Base-by-base conservation (phyloP, 257 asterid genomes). In the Solanum habrochaites region DNA sequence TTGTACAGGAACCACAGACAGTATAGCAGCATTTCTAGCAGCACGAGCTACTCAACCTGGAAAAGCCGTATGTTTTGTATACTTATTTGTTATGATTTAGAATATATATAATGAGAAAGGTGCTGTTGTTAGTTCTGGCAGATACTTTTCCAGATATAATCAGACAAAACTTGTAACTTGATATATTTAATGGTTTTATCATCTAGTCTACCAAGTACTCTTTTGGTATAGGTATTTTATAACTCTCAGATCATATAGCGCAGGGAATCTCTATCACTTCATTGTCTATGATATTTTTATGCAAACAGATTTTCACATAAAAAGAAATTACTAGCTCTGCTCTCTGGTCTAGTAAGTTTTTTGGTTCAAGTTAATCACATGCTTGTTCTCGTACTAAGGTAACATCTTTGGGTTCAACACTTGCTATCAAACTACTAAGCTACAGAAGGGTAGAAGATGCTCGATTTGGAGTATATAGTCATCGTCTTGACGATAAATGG, bases 1-100 rank as follows among this genome's bases (percentile, higher is more conserved):
- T 88, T 94, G 99, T 94, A 91, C 98, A 7, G 99, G 99, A 89
- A 95, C 99, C 88, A 96, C 99, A 4, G 99, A 95, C 87, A 96
- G 99, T 89, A 92, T 96, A 69, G 98, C 98, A 87, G 99, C 99
- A 85, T 94, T 96, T 89, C 94, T 96, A 86, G 98, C 99, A 23
- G 98, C 98, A 88, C 93, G 97, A 16, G 98, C 95, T 70, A 90
- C 92, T 91, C 93, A 89, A 88, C 97, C 98, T 43, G 99, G 99
- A 89, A 92, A 95, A 92, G 95, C 98, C 85, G 98, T 96, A 92
- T 93, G 95, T 78, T 77, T 67, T 64, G 56, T n/a, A 3, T 15
- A 52, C 86, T 84, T 71, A 9, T 56, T 43, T 83, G 27, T 85
- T 11, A 85, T 87, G 15, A 23, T 70, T 85, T 62, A 40, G 10